A percentile compares a stretch with the other conserved stretches of the same genome.
phyloP scores from a whole-genome alignment of 2,329 filamentous ascomycete genomes.

The Helotiales sp. region DNA sequence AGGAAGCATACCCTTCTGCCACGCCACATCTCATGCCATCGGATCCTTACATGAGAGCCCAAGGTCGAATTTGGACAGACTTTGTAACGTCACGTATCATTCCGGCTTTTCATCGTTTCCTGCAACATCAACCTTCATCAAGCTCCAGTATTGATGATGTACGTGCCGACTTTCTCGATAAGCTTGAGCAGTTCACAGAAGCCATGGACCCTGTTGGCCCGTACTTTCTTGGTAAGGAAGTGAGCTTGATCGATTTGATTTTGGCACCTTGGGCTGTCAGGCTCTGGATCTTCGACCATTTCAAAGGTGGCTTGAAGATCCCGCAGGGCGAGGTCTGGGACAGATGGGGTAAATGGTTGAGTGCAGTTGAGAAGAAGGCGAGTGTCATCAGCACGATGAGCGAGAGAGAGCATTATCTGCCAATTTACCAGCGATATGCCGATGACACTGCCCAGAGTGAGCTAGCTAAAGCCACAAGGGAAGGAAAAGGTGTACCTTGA shows the following conservation, averaged over 20 bases:
- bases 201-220: constrained; percentile 68
- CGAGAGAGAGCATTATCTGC: constrained; percentile 67
- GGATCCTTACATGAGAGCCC: constrained; percentile 67
- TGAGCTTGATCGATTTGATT: constrained; percentile 72
- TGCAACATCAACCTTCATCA: constrained; percentile 60
- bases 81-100: constrained; percentile 71
- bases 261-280: constrained; percentile 76
- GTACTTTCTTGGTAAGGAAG: constrained; percentile 68
- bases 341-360: constrained; percentile 68
- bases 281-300: constrained; percentile 76
- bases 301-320: constrained; percentile 64
- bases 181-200: constrained; percentile 63
- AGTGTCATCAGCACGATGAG: constrained; percentile 73
- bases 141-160: constrained; percentile 56
- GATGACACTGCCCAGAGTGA: constrained; percentile 67
- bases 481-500: constrained; percentile 66
- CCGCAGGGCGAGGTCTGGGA: constrained; percentile 60
- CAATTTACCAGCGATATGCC: constrained; percentile 71
- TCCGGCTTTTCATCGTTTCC: constrained; percentile 68
- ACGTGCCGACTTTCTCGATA: constrained; percentile 60
- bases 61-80: constrained; percentile 75
- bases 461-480: constrained; percentile 65
- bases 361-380: constrained; percentile 60
- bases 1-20: constrained; percentile 66
- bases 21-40: constrained; percentile 57